Percentiles rank a stretch among this genome's conserved stretches.
phyloP scores from a whole-genome alignment of 805 yeast species.

The Candida sakaeoensis region DNA sequence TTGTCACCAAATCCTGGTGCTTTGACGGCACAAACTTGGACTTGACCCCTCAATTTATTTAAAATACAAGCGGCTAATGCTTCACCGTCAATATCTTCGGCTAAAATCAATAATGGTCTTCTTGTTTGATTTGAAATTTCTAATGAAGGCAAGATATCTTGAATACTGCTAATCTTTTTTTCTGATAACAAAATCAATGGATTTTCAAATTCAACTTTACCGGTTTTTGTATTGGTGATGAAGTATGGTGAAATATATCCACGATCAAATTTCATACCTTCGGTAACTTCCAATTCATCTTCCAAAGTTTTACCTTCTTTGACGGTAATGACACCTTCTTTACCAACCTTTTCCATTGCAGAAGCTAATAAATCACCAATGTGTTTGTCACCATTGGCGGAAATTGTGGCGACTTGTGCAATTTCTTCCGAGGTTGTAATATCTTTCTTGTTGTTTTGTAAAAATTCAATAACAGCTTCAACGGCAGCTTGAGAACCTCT shows the following conservation, averaged over 20 bases:
- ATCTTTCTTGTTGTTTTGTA: slow-evolving; percentile 83
- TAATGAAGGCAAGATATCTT: slow-evolving; percentile 87
- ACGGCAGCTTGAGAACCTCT: slow-evolving; percentile 97
- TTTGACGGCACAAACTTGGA: slow-evolving; percentile 94
- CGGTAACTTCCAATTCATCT: slow-evolving; percentile 92
- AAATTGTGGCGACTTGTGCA: slow-evolving; percentile 96
- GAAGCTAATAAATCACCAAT: slow-evolving; percentile 87
- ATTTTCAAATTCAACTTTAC: slow-evolving; percentile 93
- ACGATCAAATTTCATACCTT: slow-evolving; percentile 98
- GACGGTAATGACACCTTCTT: slow-evolving; percentile 97
- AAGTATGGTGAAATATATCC: slow-evolving; percentile 97
- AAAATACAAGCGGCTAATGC: slow-evolving; percentile 97
- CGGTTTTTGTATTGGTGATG: slow-evolving; percentile 86
- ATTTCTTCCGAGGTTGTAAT: slow-evolving; percentile 92
- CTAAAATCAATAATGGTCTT: slow-evolving; percentile 88
- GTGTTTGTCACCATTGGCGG: slow-evolving; percentile 94
- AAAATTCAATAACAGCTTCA: slow-evolving; percentile 81
- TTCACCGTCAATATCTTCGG: slow-evolving; percentile 97
- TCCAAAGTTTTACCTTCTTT: slow-evolving; percentile 96
- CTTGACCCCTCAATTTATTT: slow-evolving; percentile 97
- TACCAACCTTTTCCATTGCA: slow-evolving; percentile 98
- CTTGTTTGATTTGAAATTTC: slow-evolving; percentile 90
- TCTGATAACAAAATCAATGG: slow-evolving; percentile 83
- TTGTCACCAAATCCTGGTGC: slow-evolving; percentile 99
- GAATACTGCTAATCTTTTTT: slow-evolving; percentile 87